A percentile compares a stretch with the other conserved stretches of the same genome.
Evolutionary conservation across 352 stramenopile species (phyloP).

Genomic region (Pythium utonaiense): DNA sequence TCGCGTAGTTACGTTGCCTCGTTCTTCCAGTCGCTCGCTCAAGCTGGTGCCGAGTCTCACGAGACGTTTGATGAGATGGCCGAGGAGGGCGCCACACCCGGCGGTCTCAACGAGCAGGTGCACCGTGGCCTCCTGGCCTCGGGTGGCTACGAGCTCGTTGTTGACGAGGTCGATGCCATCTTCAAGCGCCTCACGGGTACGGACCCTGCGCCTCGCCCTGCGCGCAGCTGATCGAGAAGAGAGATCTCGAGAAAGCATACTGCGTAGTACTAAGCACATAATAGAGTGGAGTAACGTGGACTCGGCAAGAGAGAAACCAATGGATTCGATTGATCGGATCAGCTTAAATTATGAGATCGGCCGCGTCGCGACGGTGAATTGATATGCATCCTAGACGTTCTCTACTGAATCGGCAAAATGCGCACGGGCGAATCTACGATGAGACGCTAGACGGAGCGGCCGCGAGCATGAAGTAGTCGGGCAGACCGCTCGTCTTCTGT

Average conservation of each 20-base stretch:
- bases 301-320: not conserved
- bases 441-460: not conserved
- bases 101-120: conserved; percentile 83
- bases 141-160: conserved; percentile 75
- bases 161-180: conserved; percentile 80
- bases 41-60: conserved; percentile 63
- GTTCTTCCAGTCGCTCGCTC: conserved; percentile 80
- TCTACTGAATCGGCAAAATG: not conserved
- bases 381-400: not conserved
- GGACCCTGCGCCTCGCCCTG: conserved; percentile 55
- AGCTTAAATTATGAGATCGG: conserved; percentile 8
- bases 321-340: not conserved
- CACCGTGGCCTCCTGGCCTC: conserved; percentile 61
- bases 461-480: conserved; percentile 21
- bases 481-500: conserved; percentile 55
- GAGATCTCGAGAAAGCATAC: not conserved
- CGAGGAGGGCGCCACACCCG: conserved; percentile 73
- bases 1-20: conserved; percentile 79
- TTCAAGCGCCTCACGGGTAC: conserved; percentile 73
- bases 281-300: not conserved
- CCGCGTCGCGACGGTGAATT: not conserved
- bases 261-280: not conserved
- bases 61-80: conserved; percentile 83
- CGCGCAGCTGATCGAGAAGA: conserved; percentile 17
- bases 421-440: not conserved